These are phyloP conservation scores for Colletotrichum sp. DNA, from an alignment of 2,329 filamentous ascomycete genomes.

Conservation along the genomic window DNA sequence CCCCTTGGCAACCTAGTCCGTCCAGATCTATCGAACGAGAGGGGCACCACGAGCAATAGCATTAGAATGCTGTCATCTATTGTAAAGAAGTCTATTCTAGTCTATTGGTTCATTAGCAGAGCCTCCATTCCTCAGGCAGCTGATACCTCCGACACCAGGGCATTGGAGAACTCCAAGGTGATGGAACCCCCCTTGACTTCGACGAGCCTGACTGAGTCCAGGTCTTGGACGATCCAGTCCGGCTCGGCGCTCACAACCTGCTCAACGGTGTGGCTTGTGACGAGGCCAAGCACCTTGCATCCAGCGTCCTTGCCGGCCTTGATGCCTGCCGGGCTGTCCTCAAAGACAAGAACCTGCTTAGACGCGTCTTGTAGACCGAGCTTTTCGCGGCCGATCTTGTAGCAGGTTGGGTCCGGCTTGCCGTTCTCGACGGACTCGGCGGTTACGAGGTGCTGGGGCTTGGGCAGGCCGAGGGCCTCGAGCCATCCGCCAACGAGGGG, in stretches of 20 bases:
- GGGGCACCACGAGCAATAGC: neutral
- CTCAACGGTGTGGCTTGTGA: conserved; percentile 79
- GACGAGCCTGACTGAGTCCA: conserved; percentile 73
- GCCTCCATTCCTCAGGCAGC: conserved; percentile 17
- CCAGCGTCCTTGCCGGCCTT: conserved; percentile 83
- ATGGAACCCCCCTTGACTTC: conserved; percentile 62
- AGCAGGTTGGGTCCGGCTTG: conserved; percentile 80
- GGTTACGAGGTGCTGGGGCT: conserved; percentile 70
- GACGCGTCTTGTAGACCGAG: conserved; percentile 56
- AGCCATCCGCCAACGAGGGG: conserved; percentile 77
- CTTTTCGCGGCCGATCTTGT: conserved; percentile 68
- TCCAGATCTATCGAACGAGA: neutral
- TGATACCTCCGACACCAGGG: conserved; percentile 39
- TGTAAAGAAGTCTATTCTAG: conserved; percentile 1
- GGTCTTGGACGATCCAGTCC: conserved; percentile 85
- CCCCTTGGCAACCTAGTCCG: neutral
- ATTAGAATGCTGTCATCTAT: neutral
- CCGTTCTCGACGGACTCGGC: conserved; percentile 78
- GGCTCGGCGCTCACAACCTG: conserved; percentile 78
- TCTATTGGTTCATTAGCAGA: conserved; percentile 19
- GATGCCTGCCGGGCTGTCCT: conserved; percentile 89
- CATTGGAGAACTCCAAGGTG: conserved; percentile 71
- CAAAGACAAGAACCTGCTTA: conserved; percentile 73
- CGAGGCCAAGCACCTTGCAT: conserved; percentile 82
- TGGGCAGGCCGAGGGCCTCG: conserved; percentile 66